Conservation (phyloP, 805 yeast genomes). For the Wickerhamiella parazyma region DNA sequence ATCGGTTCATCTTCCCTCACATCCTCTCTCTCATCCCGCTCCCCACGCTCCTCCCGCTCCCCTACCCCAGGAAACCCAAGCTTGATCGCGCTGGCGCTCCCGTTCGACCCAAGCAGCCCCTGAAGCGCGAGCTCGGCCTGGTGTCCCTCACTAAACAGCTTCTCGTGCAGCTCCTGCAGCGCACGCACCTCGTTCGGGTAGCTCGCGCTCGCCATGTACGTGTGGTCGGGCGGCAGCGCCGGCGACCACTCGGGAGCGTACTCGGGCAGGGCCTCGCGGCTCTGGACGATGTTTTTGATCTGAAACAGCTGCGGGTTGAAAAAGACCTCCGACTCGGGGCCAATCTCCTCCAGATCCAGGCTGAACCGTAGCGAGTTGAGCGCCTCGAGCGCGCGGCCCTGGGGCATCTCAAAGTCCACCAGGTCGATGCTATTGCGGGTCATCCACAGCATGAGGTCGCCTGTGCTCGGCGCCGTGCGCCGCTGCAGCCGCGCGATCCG, state of each 20-base stretch:
- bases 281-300: conserved; percentile 5
- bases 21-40: conserved; percentile 1
- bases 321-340: conserved; percentile 36
- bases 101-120: conserved; percentile 31
- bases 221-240: conserved; percentile 83
- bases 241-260: conserved; percentile 61
- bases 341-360: conserved; percentile 24
- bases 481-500: conserved; percentile 24
- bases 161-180: conserved; percentile 55
- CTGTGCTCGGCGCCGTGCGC: conserved; percentile 23
- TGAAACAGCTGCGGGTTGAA: conserved; percentile 31
- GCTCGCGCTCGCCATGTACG: conserved; percentile 65
- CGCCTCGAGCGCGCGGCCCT: conserved; percentile 17
- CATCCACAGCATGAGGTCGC: conserved; percentile 25
- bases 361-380: conserved; percentile 21
- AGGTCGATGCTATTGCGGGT: conserved; percentile 22
- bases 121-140: conserved; percentile 68
- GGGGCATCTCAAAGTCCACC: conserved; percentile 18
- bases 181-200: conserved; percentile 51
- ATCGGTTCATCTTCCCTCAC: background rate
- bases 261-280: background rate
- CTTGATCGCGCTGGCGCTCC: conserved; percentile 17
- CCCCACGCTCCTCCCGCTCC: background rate
- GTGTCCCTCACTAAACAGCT: conserved; percentile 67
- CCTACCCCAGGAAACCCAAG: background rate